Base-by-base conservation (phyloP, 805 yeast species). In the Yarrowia divulgata region DNA sequence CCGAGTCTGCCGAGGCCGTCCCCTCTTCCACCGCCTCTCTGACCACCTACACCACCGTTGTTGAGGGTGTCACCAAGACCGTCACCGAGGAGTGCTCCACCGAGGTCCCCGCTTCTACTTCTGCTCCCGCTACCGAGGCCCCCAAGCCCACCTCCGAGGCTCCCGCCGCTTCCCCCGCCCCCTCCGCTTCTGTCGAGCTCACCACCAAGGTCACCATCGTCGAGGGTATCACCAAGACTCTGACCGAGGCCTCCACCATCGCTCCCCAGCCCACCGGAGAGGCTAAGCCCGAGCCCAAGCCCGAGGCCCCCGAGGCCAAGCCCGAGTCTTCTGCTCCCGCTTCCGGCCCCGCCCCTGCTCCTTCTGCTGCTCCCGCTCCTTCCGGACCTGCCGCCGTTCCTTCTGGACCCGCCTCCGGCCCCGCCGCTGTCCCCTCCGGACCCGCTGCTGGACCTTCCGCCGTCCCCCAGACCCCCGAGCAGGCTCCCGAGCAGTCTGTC, bases 11-110 rank as follows among this genome's bases (percentile, higher is more conserved):
- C 68, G 52, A 67, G 40, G 54, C 58, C 9, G 54, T 14, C 16
- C 19, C 50, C 35, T 72, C 80, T 71, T 72, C 76, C 57, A 73
- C 70, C 46, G 62, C 62, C 37, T 68, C 71, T 42, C 57, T 69
- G 37, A 42, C 71, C 49, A 68, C 71, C 19, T 49, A 52, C 52
- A 45, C 70, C 63, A 67, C 64, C 50, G 57, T 71, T 14, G 35
- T 70, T 35, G 70, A 57, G 40, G 69, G 71, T 32, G 67, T 74
- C 50, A 55, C 75, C 62, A 55, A 55, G 62, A 39, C 62, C 46
- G 9, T 55, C 37, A 40, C 62, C 35, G 73, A 72, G 54, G 67
- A 72, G 58, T 42, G 74, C 70, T 69, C 74, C 69, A 45, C 74
- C 55, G 70, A 52, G 55, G 68, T 58, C 60, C 71, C 66, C 37